Evolutionary conservation across 2,329 filamentous ascomycete genomes (phyloP).

Genomic region (Arachnopeziza araneosa): DNA sequence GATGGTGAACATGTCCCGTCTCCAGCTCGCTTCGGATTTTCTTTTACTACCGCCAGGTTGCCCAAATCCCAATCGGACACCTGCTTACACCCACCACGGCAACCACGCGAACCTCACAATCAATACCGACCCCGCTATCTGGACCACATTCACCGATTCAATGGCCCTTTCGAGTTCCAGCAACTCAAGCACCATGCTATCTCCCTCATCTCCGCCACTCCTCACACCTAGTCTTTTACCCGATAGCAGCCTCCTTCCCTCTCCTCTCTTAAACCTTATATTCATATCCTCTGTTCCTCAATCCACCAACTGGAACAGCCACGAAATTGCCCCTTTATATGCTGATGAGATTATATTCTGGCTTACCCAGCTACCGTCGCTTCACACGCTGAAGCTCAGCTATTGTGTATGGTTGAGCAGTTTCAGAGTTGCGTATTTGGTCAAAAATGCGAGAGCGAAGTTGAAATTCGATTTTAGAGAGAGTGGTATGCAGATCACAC

Average conservation of each 20-base stretch:
- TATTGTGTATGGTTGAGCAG: not conserved
- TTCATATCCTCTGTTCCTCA: slow-evolving; percentile 13
- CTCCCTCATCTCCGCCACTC: not conserved
- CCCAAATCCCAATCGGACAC: not conserved
- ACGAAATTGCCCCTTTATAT: slow-evolving; percentile 10
- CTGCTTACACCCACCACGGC: not conserved
- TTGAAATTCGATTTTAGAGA: slow-evolving; percentile 16
- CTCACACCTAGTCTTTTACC: not conserved
- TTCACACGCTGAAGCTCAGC: not conserved
- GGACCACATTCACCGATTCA: not conserved
- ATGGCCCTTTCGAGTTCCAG: too few species aligned
- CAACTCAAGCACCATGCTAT: not conserved
- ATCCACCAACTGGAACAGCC: slow-evolving; percentile 9
- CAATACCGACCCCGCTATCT: not conserved
- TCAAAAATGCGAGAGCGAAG: slow-evolving; percentile 2
- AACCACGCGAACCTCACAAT: not conserved
- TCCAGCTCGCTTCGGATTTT: slow-evolving; percentile 19
- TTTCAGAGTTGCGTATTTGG: not conserved
- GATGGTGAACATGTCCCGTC: slow-evolving; percentile 14
- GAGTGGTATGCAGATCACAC: slow-evolving; percentile 14
- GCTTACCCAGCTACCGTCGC: not conserved
- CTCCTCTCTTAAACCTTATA: slow-evolving; percentile 1
- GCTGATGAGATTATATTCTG: slow-evolving; percentile 13
- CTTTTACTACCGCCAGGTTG: not conserved
- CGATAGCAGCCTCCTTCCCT: not conserved